Base-by-base conservation (phyloP, 768 basidiomycete genomes). In the Tephrocybe sp. region DNA sequence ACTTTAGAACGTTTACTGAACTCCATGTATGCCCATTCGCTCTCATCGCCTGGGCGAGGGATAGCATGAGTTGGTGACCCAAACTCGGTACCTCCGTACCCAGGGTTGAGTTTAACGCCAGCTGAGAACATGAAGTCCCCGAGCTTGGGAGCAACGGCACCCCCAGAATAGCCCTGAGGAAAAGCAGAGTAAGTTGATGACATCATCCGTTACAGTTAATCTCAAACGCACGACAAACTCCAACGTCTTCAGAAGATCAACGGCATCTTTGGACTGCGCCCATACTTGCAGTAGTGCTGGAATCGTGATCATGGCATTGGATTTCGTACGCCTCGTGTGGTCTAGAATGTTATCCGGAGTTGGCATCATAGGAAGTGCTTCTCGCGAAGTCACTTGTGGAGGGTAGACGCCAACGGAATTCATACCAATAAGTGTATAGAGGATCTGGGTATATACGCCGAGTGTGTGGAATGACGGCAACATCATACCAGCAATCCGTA, bases 281-380 rank as follows among this genome's bases (percentile, higher is more conserved):
- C 74, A 74, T 21, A 61, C 55, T 33, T 75, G 66, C 3, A 78
- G 46, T 10, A 78, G 59, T 0, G 69, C 39, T 0, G 77, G 75
- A 18, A 75, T 68, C 0, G 60, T 66, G 25, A 72, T 56, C 1
- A 77, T 44, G 1, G 52, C 47, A 18, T 65, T 62, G 16, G 58
- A 66, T n/a, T 64, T 55, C 0, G 62, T 65, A 24, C 60, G 47
- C 13, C 55, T 54, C 8, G 68, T 55, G 37, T 69, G 66, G 4
- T 70, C 64, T 3, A 78, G 49, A 27, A 75, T 64, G 47, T 69
- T 74, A 2, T 70, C 64, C 2, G 72, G 61, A 5, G 72, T 69
- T 1, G 75, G 71, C 42, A 64, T 61, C 9, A 69, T 49, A 3
- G 76, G 76, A 68, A 72, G 8, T 4, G 33, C 33, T 15, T 34